Evolutionary conservation across 129 eudicot genomes (phyloP), one percentile per base, ranked within the genome.

Genomic region (Escallonia rubra): DNA sequence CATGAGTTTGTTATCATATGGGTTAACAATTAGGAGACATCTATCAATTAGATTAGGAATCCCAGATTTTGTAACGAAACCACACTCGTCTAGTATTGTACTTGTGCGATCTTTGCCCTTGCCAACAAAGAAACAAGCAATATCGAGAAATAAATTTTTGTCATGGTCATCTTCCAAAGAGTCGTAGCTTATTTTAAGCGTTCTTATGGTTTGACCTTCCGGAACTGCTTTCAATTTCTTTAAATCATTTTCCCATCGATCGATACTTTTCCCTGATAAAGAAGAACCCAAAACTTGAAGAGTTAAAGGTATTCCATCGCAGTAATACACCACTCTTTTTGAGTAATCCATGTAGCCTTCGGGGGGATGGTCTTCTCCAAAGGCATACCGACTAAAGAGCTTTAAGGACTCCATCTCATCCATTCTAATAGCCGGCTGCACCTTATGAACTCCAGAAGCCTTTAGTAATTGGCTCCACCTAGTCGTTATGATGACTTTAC

Each of bases 111-210:
- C 55, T 8, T 9, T 50, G 4, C 4, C 10, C 3, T 6, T 50
- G 10, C 55, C 55, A 4, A 50, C 43, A 59, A 59, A 59, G 40
- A 59, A 59, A 7, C 43, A 59, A 16, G 63, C 63, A 59, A 59
- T 59, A 59, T 16, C 11, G 12, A 59, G 63, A 43, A 59, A 59
- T 59, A 59, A 38, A 4, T 13, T 23, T 38, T 38, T 59, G 10
- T 59, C 63, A 13, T 59, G 43, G 43, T 59, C 4, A 59, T 59
- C 63, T 59, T 38, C 43, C 11, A 59, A 59, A 59, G 43, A 59
- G 43, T 16, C 63, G 38, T 23, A 50, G 12, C 55, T 50, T 3
- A 9, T 50, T 50, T 50, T 50, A 50, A 50, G 55, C 12, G 2
- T 50, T n/a, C 6, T 4, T 3, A 50, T 0, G 12, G 4, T 50